Percentiles rank a stretch among this genome's conserved stretches.
Conservation (phyloP, 768 basidiomycete species). For the Mycena rosella region DNA sequence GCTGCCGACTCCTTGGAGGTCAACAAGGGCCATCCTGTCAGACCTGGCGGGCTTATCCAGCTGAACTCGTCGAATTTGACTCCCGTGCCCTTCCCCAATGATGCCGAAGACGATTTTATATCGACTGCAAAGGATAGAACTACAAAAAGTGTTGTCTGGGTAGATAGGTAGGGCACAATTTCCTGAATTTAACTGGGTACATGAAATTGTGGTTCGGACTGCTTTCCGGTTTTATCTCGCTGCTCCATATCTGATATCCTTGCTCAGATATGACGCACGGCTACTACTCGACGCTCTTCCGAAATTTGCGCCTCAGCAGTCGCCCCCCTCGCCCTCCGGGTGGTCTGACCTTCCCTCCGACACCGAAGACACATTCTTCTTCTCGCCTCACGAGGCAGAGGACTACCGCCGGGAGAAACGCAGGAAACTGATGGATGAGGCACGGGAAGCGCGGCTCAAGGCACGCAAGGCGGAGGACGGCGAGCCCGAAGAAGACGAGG, state of each 20-base stretch:
- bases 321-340: conserved; percentile 62
- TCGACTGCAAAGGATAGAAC: conserved; percentile 16
- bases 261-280: conserved; percentile 81
- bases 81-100: conserved; percentile 21
- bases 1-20: conserved; percentile 46
- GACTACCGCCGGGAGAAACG: conserved; percentile 79
- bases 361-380: conserved; percentile 87
- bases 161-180: conserved; percentile 80
- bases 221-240: conserved; percentile 36
- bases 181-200: conserved; percentile 25
- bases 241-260: conserved; percentile 38
- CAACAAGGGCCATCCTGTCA: not conserved
- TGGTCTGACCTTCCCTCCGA: conserved; percentile 93
- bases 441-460: conserved; percentile 76
- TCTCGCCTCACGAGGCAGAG: conserved; percentile 73
- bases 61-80: conserved; percentile 39
- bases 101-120: conserved; percentile 39
- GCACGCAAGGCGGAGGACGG: conserved; percentile 64
- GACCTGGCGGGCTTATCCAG: conserved; percentile 36
- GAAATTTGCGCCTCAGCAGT: conserved; percentile 2
- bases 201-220: conserved; percentile 43
- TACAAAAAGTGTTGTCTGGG: conserved; percentile 62
- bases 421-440: conserved; percentile 67
- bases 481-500: conserved; percentile 44
- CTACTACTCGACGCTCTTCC: conserved; percentile 75